Evolutionary conservation across 306 rosid genomes (phyloP), one percentile per base, ranked within the genome.

Genomic region (Trifolium fragiferum): DNA sequence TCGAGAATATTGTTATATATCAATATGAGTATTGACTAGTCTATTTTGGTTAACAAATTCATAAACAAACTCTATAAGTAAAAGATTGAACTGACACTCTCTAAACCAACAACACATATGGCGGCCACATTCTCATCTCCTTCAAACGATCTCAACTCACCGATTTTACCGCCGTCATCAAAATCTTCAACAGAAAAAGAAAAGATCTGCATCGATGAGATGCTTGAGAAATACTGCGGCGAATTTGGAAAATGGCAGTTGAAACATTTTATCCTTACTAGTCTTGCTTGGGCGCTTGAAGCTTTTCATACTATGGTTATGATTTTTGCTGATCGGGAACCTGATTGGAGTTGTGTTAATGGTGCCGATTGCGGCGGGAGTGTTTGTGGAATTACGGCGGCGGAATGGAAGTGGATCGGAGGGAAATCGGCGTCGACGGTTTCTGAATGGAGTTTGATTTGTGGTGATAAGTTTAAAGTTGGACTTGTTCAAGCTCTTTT

Each of bases 231-330:
- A 13, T 79, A 89, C 40, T 93, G 97, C 86, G 97, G 98, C 5
- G 96, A 88, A 87, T 91, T 91, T 47, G 98, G 98, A 30, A 66
- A 66, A 20, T 93, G 97, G 97, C 98, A 93, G 75, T 21, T 84
- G 16, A 78, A 61, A 76, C 98, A 93, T 89, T 93, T 93, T 63
- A 85, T 91, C 30, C 78, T 93, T 1, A 91, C 98, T 1, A 88
- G 82, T 77, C 80, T 93, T 51, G 98, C 98, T 1, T 93, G 97
- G 98, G 92, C 94, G 0, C 84, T 93, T 1, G 97, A 91, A 78
- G 96, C 92, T 0, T 93, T 93, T 66, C 98, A 93, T 81, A 89
- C 98, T 30, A 91, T 93, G 98, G 96, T 93, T 16, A 89, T 93
- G 89, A 93, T 93, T 27, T 93, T 93, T 14, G 93, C 98, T 0